Evolutionary conservation across 371 early-diverging fungal genomes (phyloP), one percentile per base, ranked within the genome.

Genomic region (Mortierella sp.): DNA sequence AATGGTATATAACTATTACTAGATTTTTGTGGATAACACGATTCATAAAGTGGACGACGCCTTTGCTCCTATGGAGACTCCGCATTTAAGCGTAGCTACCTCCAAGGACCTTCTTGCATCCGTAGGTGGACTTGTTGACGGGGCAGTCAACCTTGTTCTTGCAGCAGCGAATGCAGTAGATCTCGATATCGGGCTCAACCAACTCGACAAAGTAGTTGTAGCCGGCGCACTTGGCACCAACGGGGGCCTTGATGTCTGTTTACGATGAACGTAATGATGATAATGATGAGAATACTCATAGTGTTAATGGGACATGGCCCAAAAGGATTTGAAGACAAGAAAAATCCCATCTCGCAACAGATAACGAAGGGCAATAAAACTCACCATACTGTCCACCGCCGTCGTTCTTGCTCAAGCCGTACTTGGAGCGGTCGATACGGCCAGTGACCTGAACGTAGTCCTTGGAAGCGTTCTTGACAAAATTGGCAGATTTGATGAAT

Each of bases 121-220:
- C 88, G 8, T 80, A 68, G 56, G 84, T 80, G 28, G 84, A 83
- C 46, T 73, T 79, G 64, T 84, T 79, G 49, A 81, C 78, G 47
- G 85, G 82, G 65, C 88, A 88, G 30, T 78, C 70, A 23, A 15
- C 26, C 30, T 70, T 59, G 51, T 79, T 70, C 39, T 80, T 81
- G 64, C 89, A 88, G 69, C 86, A 87, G 50, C 84, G 82, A 48
- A 83, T 80, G 41, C 84, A 83, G 51, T 67, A 83, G 4, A 39
- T 31, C 14, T 75, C 34, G 26, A 7, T 31, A 48, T 81, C 75
- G 15, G 84, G 84, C 57, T 83, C 84, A 23, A 80, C 41, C 21
- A 83, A 34, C 41, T 83, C 72, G 28, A 83, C 84, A 71, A 64
- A 83, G 54, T 69, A 32, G 3, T 49, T 51, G 54, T 72, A 79